Evolutionary conservation across 139 green algal genomes (phyloP).

Genomic region (Auxenochlorella pyrenoidosa): DNA sequence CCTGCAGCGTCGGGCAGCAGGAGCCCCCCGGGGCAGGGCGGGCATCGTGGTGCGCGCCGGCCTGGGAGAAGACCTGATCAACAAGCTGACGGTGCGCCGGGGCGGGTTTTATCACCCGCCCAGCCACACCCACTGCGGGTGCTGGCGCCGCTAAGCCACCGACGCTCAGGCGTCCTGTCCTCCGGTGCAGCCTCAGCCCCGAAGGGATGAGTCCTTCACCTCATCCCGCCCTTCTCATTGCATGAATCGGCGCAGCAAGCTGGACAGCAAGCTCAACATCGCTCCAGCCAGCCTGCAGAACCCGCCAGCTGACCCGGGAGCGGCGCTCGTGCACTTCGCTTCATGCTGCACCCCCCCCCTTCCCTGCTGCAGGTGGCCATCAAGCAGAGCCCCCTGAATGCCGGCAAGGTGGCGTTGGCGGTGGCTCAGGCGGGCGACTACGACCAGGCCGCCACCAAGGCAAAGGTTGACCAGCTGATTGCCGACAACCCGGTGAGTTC

Average conservation of each 20-base stretch:
- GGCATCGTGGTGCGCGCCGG: background rate
- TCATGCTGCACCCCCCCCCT: background rate
- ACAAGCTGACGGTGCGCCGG: constrained; percentile 29
- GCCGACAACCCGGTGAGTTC: constrained; percentile 37
- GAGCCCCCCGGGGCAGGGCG: no score
- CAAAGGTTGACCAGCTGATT: constrained; percentile 46
- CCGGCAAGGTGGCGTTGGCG: constrained; percentile 51
- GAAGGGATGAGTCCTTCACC: background rate
- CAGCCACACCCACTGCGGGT: no score
- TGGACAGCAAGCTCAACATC: no score
- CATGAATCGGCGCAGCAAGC: background rate
- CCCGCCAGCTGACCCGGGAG: no score
- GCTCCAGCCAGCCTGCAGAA: no score
- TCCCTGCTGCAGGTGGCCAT: constrained; percentile 27
- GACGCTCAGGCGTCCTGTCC: background rate
- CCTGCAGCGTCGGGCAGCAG: no score
- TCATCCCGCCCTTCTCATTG: background rate
- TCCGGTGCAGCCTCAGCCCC: background rate
- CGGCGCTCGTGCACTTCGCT: no score
- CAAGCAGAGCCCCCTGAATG: constrained; percentile 52
- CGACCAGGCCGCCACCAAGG: constrained; percentile 43
- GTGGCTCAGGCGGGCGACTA: constrained; percentile 58
- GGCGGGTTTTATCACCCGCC: no score
- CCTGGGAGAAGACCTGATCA: constrained; percentile 35
- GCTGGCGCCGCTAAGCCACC: no score